Evolutionary conservation across 2,329 filamentous ascomycete species (phyloP), one percentile per base, ranked within the genome.

Genomic region (Cercospora citrullina): DNA sequence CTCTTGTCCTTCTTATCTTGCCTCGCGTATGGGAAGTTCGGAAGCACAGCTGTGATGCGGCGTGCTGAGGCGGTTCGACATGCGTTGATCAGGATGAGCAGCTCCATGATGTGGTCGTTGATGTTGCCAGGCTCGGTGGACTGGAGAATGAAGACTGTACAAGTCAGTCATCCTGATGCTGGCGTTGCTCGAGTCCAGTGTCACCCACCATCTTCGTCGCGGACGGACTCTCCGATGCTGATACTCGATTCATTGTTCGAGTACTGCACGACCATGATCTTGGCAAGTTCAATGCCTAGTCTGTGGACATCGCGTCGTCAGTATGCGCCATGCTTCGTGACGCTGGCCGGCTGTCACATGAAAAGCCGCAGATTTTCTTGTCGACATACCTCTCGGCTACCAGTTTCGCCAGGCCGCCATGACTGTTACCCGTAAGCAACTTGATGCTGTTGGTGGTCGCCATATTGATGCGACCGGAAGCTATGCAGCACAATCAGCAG

Each of bases 1-100:
- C 91, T 95, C 84, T 92, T 91, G 83, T 97, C 94, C 83, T 98
- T 98, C 85, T 98, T 98, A 81, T 98, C 95, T 82, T 98, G 94
- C 60, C 94, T 89, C 14, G 94, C 94, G 78, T 98, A 98, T 30
- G 94, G 94, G 82, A 97, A 98, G 82, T 96, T 97, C 73, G 94
- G 94, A 62, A 97, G 91, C 72, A 97, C 92, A 71, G 93, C 94
- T 23, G 94, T 97, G 82, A 98, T 97, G 72, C 94, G 91, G 72
- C 94, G 89, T 12, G 94, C 94, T 39, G 89, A 91, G 51, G 90
- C 90, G 26, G 90, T 92, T 79, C 92, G 90, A 85, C 94, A 97
- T 71, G 94, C 94, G 78, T 96, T 96, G 81, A 97, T 96, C 90
- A 97, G 97, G 82, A 98, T 97, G 73, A 98, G 87, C 42, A 98